These are phyloP conservation scores for Chaetomium tenue DNA, from an alignment of 495 filamentous ascomycete genomes.

Conservation along the genomic window DNA sequence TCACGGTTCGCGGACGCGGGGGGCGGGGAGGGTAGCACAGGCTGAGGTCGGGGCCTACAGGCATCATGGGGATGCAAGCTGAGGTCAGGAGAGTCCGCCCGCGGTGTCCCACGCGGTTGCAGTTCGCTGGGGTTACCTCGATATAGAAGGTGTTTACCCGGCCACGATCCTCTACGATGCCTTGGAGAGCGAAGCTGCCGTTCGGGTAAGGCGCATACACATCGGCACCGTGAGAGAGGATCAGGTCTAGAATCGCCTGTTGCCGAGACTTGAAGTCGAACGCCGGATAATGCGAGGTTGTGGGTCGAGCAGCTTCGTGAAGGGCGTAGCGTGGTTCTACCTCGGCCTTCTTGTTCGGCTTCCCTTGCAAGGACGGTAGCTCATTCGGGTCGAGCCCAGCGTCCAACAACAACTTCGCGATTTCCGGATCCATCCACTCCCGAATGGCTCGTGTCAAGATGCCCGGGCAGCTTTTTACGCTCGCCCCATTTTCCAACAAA, in stretches of 20 bases:
- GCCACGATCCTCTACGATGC: constrained; percentile 17
- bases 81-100: constrained; percentile 14
- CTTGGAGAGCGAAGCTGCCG: constrained; percentile 15
- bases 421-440: constrained; percentile 1
- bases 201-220: constrained; percentile 6
- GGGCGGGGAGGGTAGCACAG: neutral
- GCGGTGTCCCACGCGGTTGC: constrained; percentile 11
- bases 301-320: constrained; percentile 15
- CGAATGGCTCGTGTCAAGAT: neutral
- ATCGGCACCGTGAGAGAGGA: constrained; percentile 15
- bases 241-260: constrained; percentile 13
- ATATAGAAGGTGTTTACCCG: neutral
- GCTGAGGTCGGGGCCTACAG: neutral
- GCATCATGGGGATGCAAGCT: constrained; percentile 6
- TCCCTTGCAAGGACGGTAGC: neutral
- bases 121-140: neutral
- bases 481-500: constrained; percentile 13
- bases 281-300: neutral
- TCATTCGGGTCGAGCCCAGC: constrained; percentile 10
- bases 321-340: constrained; percentile 11
- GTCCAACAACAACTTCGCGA: constrained; percentile 10
- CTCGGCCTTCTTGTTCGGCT: neutral
- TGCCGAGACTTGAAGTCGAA: constrained; percentile 5
- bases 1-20: neutral
- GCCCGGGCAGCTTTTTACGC: neutral